Base-by-base conservation (phyloP, 2,329 filamentous ascomycete genomes). In the Hypomyces perniciosus region DNA sequence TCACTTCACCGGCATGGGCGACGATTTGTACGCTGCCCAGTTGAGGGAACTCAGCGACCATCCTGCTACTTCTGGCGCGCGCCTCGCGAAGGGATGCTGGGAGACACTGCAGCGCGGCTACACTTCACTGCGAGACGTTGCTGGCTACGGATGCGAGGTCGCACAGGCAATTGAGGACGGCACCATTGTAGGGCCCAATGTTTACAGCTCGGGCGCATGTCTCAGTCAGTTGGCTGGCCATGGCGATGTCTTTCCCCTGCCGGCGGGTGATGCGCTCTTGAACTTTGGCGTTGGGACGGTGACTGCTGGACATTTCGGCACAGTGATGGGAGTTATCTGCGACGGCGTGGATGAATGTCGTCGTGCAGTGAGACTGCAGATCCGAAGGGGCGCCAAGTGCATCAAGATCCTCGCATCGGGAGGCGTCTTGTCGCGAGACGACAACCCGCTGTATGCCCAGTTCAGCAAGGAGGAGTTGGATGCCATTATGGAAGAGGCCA, bases 141-240 rank as follows among this genome's bases (percentile, higher is more conserved):
- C 66, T 2, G 75, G 75, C 0, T 74, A 68, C 51, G 74, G 65
- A 1, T 67, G 71, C 12, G 72, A 78, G 44, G 59, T 76, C 7
- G 59, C 65, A 0, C 61, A 63, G 8, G 68, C 69, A 1, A 68
- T 78, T 42, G 59, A 69, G 8, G 70, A 74, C 38, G 74, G 72
- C 4, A 62, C 61, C 27, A 66, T 78, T 33, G 55, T 71, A 10
- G 74, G 74, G 0, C 74, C 74, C 1, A 74, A 73, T 50, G 68
- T 79, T 6, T 79, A 77, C 63, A 70, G 69, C 1, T 65, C 72
- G 1, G 67, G 73, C n/a, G 65, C 66, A 1, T 62, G 67, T 8
- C 67, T 79, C 41, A 70, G 68, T 48, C 72, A 72, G 54, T 76
- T 72, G 0, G 74, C 70, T 6, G 76, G 76, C 1, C 75, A 78